Percentiles rank a stretch among this genome's conserved stretches.
phyloP scores from a whole-genome alignment of 2,329 filamentous ascomycete genomes.

The Trichoderma oligosporum region DNA sequence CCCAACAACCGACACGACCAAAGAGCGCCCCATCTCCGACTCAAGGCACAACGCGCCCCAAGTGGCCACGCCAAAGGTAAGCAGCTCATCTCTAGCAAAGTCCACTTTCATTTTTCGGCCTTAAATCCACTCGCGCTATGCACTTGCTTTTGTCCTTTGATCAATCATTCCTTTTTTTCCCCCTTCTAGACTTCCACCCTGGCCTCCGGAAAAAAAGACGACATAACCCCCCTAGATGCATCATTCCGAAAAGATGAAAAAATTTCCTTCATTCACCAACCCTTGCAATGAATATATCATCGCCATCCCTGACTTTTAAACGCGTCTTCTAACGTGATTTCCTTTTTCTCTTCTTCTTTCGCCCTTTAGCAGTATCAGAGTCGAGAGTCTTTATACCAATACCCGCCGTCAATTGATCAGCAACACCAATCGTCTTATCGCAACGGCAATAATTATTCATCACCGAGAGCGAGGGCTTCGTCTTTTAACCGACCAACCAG shows the following conservation, averaged over 20 bases:
- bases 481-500: conserved; percentile 47
- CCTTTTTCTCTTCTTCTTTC: conserved; percentile 18
- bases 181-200: neutral
- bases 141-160: conserved; percentile 5
- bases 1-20: conserved; percentile 49
- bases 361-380: conserved; percentile 34
- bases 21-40: conserved; percentile 46
- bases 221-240: neutral
- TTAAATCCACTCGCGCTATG: conserved; percentile 10
- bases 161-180: neutral
- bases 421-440: conserved; percentile 45
- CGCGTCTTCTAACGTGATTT: conserved; percentile 28
- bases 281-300: conserved; percentile 7
- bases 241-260: conserved; percentile 7
- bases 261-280: conserved; percentile 11
- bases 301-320: conserved; percentile 17
- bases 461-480: conserved; percentile 43
- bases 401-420: conserved; percentile 43
- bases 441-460: conserved; percentile 45
- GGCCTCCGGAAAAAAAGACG: neutral
- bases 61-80: conserved; percentile 47
- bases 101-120: conserved; percentile 21
- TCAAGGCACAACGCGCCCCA: conserved; percentile 46
- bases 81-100: conserved; percentile 27
- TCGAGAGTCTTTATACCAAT: conserved; percentile 51